Base-by-base conservation (phyloP, 306 rosid genomes). In the Betula pendula region DNA sequence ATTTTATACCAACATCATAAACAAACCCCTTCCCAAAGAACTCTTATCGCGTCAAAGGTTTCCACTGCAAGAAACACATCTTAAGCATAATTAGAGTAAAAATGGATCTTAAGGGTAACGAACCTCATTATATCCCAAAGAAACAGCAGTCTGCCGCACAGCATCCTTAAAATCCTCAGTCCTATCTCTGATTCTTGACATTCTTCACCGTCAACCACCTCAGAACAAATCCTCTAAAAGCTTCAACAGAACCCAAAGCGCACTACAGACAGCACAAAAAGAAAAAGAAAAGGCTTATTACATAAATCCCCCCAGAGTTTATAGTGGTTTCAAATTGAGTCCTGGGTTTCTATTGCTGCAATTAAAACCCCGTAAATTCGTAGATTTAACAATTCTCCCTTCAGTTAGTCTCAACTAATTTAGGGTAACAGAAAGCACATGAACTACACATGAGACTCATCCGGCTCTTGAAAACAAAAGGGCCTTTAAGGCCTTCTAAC, bases 121-220 rank as follows among this genome's bases (percentile, higher is more conserved):
- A 70, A 94, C 98, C 96, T 95, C 98, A 42, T 83, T 87, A 68
- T 87, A 92, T 12, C 88, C 97, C 73, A 85, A 76, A 66, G 97
- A 90, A 51, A 82, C 77, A 49, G 97, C 95, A 70, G 87, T 63
- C 24, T 87, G 97, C 55, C 96, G 92, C 50, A 95, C 92, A 0
- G 90, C 93, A 48, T 95, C 98, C 84, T 95, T 92, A 80, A 95
- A 92, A 84, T 90, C 98, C 71, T 95, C 97, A 4, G 94, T 87
- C 83, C 96, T 87, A 71, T 95, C 98, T 79, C 92, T 88, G 48
- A 89, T 83, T 78, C 77, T 88, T 2, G 86, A 74, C 91, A 87
- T 87, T 77, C 70, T 77, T 45, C 22, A 56, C 77, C 17, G 58
- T 20, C 55, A 65, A 67, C 75, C 60, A 71, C 66, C 67, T 5